A percentile compares a stretch with the other conserved stretches of the same genome.
Evolutionary conservation across 345 rosid genomes (phyloP).

Genomic region (Lumnitzera racemosa): DNA sequence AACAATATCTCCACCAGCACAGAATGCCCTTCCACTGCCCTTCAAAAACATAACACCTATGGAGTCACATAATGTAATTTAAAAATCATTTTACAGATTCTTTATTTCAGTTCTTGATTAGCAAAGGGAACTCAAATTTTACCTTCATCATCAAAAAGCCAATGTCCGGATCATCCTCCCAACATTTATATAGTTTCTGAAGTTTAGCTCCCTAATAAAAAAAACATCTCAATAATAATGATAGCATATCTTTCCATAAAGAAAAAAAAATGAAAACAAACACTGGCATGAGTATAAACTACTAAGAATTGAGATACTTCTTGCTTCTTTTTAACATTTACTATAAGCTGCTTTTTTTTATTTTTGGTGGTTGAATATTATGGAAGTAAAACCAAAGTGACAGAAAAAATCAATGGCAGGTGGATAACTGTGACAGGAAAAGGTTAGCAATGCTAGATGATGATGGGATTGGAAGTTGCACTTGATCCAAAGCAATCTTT

Average conservation of each 20-base stretch:
- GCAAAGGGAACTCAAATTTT: background rate
- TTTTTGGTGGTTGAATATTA: background rate
- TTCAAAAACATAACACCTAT: constrained; percentile 20
- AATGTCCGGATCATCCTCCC: constrained; percentile 80
- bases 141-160: constrained; percentile 86
- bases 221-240: background rate
- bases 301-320: no score
- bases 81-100: background rate
- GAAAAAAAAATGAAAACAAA: background rate
- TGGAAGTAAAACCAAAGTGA: background rate
- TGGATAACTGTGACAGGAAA: background rate
- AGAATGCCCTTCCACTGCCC: constrained; percentile 96
- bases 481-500: no score
- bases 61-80: background rate
- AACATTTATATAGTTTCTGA: constrained; percentile 57
- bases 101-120: background rate
- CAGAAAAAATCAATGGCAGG: background rate
- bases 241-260: background rate
- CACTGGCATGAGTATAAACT: background rate
- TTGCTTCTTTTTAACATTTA: no score
- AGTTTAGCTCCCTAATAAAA: constrained; percentile 43
- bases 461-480: no score
- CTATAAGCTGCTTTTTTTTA: no score
- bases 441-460: no score
- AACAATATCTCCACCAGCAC: constrained; percentile 91